phyloP scores from a whole-genome alignment of 1,284 basidiomycete genomes.

The Tremellales sp. region DNA sequence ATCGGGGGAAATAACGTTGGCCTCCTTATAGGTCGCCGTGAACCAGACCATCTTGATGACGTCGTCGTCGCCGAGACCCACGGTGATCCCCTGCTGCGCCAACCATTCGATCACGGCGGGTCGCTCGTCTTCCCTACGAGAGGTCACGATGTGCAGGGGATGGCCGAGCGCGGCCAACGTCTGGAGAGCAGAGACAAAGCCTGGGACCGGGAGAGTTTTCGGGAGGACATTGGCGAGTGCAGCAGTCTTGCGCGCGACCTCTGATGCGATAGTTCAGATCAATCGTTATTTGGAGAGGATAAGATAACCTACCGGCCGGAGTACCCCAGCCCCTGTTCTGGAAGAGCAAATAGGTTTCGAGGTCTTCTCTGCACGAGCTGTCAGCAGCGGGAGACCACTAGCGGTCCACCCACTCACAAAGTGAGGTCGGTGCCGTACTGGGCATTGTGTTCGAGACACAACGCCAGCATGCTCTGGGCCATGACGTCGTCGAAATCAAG shows the following conservation, averaged over 20 bases:
- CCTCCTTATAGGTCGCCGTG: slow-evolving; percentile 15
- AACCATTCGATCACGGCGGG: slow-evolving; percentile 24
- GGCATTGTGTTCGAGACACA: slow-evolving; percentile 24
- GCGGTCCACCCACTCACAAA: slow-evolving; percentile 22
- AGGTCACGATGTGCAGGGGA: slow-evolving; percentile 37
- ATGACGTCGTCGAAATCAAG: slow-evolving; percentile 42
- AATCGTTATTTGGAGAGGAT: background rate
- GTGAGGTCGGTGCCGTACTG: slow-evolving; percentile 26
- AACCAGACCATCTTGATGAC: slow-evolving; percentile 25
- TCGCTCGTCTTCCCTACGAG: slow-evolving; percentile 18
- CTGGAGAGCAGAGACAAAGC: slow-evolving; percentile 21
- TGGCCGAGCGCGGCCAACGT: slow-evolving; percentile 31
- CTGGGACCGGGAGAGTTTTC: slow-evolving; percentile 22
- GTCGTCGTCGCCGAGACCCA: slow-evolving; percentile 24
- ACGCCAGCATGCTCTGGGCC: slow-evolving; percentile 22
- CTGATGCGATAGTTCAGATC: slow-evolving; percentile 7
- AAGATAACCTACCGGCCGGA: slow-evolving; percentile 23
- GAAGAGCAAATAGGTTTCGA: slow-evolving; percentile 29
- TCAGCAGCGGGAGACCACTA: background rate
- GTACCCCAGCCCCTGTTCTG: slow-evolving; percentile 36
- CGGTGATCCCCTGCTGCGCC: slow-evolving; percentile 19
- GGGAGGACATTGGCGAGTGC: slow-evolving; percentile 21
- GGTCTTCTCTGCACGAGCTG: slow-evolving; percentile 19
- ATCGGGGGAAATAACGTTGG: slow-evolving; percentile 11
- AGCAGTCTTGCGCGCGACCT: slow-evolving; percentile 24